phyloP scores from a whole-genome alignment of 306 rosid genomes.

The Hylodesmum podocarpum region DNA sequence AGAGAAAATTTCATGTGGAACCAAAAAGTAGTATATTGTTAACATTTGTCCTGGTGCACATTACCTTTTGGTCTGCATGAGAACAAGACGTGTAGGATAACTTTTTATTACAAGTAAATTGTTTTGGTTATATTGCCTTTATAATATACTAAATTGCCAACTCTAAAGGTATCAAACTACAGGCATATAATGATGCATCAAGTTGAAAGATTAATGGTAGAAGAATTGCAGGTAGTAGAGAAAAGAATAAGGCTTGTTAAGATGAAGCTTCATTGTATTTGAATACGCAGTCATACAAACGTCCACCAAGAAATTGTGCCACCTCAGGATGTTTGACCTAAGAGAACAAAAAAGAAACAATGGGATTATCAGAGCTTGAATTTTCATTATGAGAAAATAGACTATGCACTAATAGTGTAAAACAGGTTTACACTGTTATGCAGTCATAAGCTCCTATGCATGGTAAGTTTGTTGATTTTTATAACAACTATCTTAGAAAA shows the following conservation, averaged over 20 bases:
- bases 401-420: no score
- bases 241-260: constrained; percentile 34
- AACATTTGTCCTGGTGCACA: background rate
- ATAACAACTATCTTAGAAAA: no score
- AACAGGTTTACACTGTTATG: no score
- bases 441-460: no score
- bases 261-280: constrained; percentile 71
- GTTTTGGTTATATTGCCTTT: background rate
- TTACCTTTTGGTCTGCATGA: background rate
- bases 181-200: background rate
- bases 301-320: constrained; percentile 91
- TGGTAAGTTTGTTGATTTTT: no score
- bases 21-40: background rate
- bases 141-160: background rate
- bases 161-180: constrained; percentile 4
- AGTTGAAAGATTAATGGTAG: constrained; percentile 15
- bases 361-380: background rate
- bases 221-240: background rate
- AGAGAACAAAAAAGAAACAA: constrained; percentile 20
- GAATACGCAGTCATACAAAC: constrained; percentile 90
- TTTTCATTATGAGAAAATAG: background rate
- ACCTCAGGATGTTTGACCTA: constrained; percentile 94
- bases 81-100: background rate
- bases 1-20: no score
- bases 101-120: constrained; percentile 29